Conservation (phyloP, 176 grass and related monocot species). For the Leersia perrieri region DNA sequence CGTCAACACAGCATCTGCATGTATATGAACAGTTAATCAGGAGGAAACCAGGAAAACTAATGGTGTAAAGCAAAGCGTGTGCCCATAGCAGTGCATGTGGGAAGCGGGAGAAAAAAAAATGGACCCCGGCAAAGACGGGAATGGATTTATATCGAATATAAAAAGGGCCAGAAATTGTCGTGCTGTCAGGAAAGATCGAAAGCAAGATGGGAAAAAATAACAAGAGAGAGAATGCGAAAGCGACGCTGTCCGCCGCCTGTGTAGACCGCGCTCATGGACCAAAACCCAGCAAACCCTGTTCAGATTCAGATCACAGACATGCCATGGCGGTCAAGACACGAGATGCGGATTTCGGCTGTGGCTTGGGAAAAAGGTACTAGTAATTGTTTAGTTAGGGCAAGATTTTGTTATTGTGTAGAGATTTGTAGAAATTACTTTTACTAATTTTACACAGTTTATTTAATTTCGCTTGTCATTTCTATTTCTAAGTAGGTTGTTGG, state of each 20-base stretch:
- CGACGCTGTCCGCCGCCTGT: background rate
- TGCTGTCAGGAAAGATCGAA: slow-evolving; percentile 47
- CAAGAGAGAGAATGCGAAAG: slow-evolving; percentile 51
- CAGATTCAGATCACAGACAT: background rate
- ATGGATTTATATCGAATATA: slow-evolving; percentile 44
- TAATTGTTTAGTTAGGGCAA: background rate
- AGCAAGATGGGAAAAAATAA: slow-evolving; percentile 28
- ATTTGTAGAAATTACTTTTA: background rate
- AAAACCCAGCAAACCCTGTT: slow-evolving; percentile 31
- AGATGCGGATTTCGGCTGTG: background rate
- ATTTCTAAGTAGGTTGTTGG: background rate
- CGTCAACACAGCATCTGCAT: background rate
- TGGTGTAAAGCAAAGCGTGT: slow-evolving; percentile 29
- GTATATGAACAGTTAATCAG: background rate
- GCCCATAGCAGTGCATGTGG: slow-evolving; percentile 35
- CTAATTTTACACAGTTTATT: background rate
- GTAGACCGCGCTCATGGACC: slow-evolving; percentile 28
- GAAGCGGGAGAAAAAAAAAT: slow-evolving; percentile 24
- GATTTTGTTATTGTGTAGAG: background rate
- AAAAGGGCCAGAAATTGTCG: slow-evolving; percentile 35
- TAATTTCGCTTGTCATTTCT: background rate
- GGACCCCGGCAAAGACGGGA: slow-evolving; percentile 44
- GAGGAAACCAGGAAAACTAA: slow-evolving; percentile 1
- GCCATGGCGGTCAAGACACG: background rate
- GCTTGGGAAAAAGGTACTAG: no score